Percentiles rank a stretch among this genome's conserved stretches.
phyloP scores from a whole-genome alignment of 2,329 filamentous ascomycete genomes.

The Tolypocladium nubicola region DNA sequence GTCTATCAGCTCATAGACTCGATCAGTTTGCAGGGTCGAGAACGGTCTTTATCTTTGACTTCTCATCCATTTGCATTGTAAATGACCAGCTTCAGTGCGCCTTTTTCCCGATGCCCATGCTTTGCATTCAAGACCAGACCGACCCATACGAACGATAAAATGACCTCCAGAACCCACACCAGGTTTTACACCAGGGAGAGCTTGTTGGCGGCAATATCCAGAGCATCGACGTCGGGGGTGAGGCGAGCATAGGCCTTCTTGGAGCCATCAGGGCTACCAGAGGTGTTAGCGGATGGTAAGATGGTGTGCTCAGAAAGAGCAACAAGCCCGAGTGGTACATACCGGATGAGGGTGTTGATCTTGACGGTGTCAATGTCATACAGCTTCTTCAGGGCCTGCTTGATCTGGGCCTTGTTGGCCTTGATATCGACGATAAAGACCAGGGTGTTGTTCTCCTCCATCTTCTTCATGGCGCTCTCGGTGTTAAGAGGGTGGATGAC shows the following conservation, averaged over 20 bases:
- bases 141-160: slow-evolving; percentile 27
- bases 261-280: slow-evolving; percentile 66
- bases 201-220: slow-evolving; percentile 99
- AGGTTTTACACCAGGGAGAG: slow-evolving; percentile 88
- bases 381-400: slow-evolving; percentile 94
- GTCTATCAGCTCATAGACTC: background rate
- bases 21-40: background rate
- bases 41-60: slow-evolving; percentile 1
- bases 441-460: slow-evolving; percentile 99
- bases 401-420: slow-evolving; percentile 99
- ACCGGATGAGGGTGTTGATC: slow-evolving; percentile 99
- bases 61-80: slow-evolving; percentile 22
- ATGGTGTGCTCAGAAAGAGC: too few relatives aligned
- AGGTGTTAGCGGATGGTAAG: background rate
- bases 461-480: slow-evolving; percentile 99
- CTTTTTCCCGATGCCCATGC: slow-evolving; percentile 25
- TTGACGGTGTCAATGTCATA: slow-evolving; percentile 98
- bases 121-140: slow-evolving; percentile 24
- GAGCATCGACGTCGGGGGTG: slow-evolving; percentile 91
- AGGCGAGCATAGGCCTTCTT: slow-evolving; percentile 99
- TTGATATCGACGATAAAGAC: slow-evolving; percentile 96
- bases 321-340: slow-evolving; percentile 23
- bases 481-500: slow-evolving; percentile 98
- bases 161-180: slow-evolving; percentile 4
- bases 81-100: slow-evolving; percentile 24